These are phyloP conservation scores for Lactarius quietus DNA, from an alignment of 768 basidiomycete species.

Conservation along the genomic window DNA sequence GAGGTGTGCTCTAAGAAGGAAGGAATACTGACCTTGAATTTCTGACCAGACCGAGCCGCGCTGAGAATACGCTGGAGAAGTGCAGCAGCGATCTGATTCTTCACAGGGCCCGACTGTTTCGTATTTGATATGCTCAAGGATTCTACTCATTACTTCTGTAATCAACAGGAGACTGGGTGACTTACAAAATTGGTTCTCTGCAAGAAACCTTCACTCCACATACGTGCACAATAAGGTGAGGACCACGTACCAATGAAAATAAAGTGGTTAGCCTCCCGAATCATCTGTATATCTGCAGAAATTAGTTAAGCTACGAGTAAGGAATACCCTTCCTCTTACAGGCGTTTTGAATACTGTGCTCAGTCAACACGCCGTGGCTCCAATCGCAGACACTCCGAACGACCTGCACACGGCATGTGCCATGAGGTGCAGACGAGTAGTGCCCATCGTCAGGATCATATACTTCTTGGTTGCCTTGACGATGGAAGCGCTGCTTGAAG, in stretches of 20 bases:
- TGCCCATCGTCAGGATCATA: constrained; percentile 35
- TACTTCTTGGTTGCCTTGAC: constrained; percentile 33
- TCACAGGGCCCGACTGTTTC: constrained; percentile 56
- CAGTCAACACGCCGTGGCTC: constrained; percentile 88
- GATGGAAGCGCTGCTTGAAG: constrained; percentile 33
- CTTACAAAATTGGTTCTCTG: constrained; percentile 89
- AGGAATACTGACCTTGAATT: constrained; percentile 61
- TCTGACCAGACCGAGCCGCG: constrained; percentile 64
- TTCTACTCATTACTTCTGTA: constrained; percentile 1
- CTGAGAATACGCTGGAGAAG: constrained; percentile 79
- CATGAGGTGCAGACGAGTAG: constrained; percentile 44
- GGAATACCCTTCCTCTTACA: constrained; percentile 48
- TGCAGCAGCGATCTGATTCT: constrained; percentile 81
- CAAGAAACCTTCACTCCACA: background rate
- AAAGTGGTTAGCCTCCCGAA: constrained; percentile 79
- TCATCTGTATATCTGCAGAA: constrained; percentile 65
- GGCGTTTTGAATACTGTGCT: constrained; percentile 91
- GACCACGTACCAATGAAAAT: constrained; percentile 80
- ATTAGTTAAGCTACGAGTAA: constrained; percentile 3
- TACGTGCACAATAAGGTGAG: background rate
- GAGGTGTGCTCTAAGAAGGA: background rate
- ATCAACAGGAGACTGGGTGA: constrained; percentile 8
- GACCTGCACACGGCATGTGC: constrained; percentile 70
- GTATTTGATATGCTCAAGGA: constrained; percentile 71
- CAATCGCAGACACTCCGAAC: constrained; percentile 88